Conservation (phyloP, 345 rosid genomes). For the Hibiscus syriacus region DNA sequence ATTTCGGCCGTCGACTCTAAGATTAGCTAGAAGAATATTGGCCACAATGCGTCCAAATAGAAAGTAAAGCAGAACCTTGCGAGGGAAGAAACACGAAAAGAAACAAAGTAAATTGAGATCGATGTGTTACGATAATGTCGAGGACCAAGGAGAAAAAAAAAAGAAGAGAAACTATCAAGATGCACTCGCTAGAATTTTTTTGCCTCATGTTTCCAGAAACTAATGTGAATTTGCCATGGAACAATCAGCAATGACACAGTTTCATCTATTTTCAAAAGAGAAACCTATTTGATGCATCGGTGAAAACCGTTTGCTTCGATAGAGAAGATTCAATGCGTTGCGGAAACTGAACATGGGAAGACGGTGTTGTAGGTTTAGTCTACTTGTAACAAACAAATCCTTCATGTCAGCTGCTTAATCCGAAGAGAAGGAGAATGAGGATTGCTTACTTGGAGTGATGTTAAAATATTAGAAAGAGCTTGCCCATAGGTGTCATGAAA, state of each 20-base stretch:
- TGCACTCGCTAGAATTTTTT: neutral
- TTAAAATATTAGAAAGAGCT: conserved; percentile 78
- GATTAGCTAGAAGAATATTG: too few species aligned
- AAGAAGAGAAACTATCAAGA: neutral
- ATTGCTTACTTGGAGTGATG: conserved; percentile 71
- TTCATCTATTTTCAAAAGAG: neutral
- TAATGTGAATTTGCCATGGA: neutral
- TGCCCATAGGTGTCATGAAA: conserved; percentile 97
- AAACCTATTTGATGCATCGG: neutral
- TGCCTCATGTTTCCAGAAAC: neutral
- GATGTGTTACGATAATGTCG: too few species aligned
- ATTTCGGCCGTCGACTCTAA: too few species aligned
- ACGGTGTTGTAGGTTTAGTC: neutral
- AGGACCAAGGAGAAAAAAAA: too few species aligned
- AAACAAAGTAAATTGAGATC: too few species aligned
- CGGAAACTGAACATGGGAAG: neutral
- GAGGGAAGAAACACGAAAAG: too few species aligned
- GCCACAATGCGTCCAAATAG: too few species aligned
- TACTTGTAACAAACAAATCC: neutral
- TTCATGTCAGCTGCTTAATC: neutral
- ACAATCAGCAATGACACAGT: neutral
- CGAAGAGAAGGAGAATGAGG: neutral
- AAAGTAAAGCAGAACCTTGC: too few species aligned
- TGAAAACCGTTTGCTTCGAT: neutral
- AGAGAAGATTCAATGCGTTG: neutral